These are phyloP conservation scores for Arabis hirsuta DNA, from an alignment of 345 rosid species.

Conservation along the genomic window DNA sequence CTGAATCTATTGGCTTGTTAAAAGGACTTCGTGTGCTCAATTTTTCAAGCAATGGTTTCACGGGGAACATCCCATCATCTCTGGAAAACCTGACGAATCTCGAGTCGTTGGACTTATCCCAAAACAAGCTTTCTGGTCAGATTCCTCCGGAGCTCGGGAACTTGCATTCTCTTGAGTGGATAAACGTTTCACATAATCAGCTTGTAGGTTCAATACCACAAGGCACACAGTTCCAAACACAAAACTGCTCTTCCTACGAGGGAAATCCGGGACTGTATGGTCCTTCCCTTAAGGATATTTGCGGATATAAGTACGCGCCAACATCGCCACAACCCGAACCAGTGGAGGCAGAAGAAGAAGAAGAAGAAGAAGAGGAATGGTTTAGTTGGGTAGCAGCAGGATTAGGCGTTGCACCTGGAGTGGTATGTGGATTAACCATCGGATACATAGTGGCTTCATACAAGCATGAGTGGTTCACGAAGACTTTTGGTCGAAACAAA, in stretches of 20 bases:
- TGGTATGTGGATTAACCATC: neutral
- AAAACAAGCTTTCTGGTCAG: no score
- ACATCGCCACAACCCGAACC: neutral
- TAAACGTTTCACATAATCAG: no score
- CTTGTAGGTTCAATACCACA: no score
- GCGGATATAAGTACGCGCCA: neutral
- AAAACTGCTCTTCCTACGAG: neutral
- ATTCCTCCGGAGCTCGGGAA: no score
- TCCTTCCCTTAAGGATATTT: conserved; percentile 2
- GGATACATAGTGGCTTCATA: conserved; percentile 1
- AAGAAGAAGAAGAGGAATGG: conserved; percentile 10
- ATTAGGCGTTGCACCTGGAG: neutral
- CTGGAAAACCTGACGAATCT: no score
- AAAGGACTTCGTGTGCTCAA: no score
- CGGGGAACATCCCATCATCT: no score
- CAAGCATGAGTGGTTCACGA: conserved; percentile 25
- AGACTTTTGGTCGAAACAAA: neutral
- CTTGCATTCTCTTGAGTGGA: no score
- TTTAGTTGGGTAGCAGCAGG: neutral
- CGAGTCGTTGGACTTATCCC: no score
- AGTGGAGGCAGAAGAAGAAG: neutral
- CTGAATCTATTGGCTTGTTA: no score
- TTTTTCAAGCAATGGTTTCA: no score
- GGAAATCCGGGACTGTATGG: neutral
- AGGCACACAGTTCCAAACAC: no score